phyloP scores from a whole-genome alignment of 2,329 filamentous ascomycete species.

The Lasiodiplodia sp. region DNA sequence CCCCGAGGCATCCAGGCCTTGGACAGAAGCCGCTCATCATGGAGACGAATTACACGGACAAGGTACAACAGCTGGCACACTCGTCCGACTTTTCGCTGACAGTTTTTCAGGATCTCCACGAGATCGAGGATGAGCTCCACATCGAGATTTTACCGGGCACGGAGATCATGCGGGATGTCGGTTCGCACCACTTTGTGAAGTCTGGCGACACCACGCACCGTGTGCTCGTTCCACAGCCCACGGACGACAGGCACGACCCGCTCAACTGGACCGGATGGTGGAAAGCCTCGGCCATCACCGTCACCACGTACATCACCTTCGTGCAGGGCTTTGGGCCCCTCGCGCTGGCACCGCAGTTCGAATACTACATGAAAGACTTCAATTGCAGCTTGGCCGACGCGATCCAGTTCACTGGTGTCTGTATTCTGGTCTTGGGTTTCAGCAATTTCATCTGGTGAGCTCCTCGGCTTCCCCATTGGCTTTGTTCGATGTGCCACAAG shows the following conservation, averaged over 20 bases:
- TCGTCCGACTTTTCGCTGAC: neutral
- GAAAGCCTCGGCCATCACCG: constrained; percentile 58
- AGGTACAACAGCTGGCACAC: constrained; percentile 31
- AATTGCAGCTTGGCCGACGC: constrained; percentile 61
- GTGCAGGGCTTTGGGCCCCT: constrained; percentile 63
- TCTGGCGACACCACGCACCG: constrained; percentile 21
- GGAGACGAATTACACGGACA: constrained; percentile 58
- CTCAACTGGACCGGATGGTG: constrained; percentile 58
- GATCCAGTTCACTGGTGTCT: constrained; percentile 64
- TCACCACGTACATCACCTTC: constrained; percentile 58
- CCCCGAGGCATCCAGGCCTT: neutral
- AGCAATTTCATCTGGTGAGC: constrained; percentile 66
- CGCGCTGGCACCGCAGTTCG: constrained; percentile 66
- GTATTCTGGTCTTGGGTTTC: constrained; percentile 65
- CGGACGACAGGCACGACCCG: constrained; percentile 47
- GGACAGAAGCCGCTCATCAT: constrained; percentile 38
- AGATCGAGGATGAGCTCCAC: constrained; percentile 61
- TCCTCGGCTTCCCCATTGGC: no score
- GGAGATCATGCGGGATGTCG: constrained; percentile 68
- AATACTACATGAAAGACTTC: constrained; percentile 63
- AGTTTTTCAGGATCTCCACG: constrained; percentile 48
- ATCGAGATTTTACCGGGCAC: constrained; percentile 64
- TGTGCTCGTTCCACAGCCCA: constrained; percentile 23
- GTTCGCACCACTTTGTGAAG: constrained; percentile 70
- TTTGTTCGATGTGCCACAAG: neutral